A percentile compares a stretch with the other conserved stretches of the same genome.
Conservation (phyloP, 2,329 filamentous ascomycete genomes). For the Cercospora sp. region DNA sequence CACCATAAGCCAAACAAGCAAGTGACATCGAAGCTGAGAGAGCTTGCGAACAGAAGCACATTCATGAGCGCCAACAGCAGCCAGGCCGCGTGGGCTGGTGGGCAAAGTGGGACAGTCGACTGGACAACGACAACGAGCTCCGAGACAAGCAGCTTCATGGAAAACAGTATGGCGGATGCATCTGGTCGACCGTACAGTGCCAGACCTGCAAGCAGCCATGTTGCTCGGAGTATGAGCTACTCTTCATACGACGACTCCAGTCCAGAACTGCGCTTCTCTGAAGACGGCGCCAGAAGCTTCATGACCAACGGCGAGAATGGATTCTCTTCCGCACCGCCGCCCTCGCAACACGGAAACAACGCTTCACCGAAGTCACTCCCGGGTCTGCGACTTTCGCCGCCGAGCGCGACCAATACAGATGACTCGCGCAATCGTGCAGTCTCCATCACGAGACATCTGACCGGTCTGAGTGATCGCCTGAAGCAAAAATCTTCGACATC, state of each 20-base stretch:
- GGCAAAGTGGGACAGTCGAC: slow-evolving; percentile 17
- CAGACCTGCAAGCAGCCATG: slow-evolving; percentile 31
- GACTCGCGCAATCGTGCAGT: slow-evolving; percentile 27
- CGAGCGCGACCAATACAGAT: slow-evolving; percentile 4
- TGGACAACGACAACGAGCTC: slow-evolving; percentile 26
- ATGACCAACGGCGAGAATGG: slow-evolving; percentile 5
- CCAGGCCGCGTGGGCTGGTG: slow-evolving; percentile 10
- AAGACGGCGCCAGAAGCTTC: slow-evolving; percentile 1
- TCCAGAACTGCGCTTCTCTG: slow-evolving; percentile 15
- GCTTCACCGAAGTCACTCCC: slow-evolving; percentile 10
- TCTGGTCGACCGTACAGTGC: slow-evolving; percentile 34
- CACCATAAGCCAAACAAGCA: slow-evolving; percentile 80
- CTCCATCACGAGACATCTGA: slow-evolving; percentile 34
- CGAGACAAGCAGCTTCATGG: slow-evolving; percentile 32
- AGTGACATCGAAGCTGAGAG: slow-evolving; percentile 75
- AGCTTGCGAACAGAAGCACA: slow-evolving; percentile 77
- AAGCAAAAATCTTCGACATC: slow-evolving; percentile 23
- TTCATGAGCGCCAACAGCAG: slow-evolving; percentile 48
- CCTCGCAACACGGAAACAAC: background rate
- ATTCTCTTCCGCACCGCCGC: background rate
- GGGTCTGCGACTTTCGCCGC: slow-evolving; percentile 1
- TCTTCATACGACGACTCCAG: slow-evolving; percentile 29
- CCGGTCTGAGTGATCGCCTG: slow-evolving; percentile 36
- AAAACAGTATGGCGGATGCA: slow-evolving; percentile 24
- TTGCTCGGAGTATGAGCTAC: slow-evolving; percentile 29